Evolutionary conservation across 75 land plant species (phyloP), one percentile per base, ranked within the genome.

Genomic region (Sequoiadendron giganteum): DNA sequence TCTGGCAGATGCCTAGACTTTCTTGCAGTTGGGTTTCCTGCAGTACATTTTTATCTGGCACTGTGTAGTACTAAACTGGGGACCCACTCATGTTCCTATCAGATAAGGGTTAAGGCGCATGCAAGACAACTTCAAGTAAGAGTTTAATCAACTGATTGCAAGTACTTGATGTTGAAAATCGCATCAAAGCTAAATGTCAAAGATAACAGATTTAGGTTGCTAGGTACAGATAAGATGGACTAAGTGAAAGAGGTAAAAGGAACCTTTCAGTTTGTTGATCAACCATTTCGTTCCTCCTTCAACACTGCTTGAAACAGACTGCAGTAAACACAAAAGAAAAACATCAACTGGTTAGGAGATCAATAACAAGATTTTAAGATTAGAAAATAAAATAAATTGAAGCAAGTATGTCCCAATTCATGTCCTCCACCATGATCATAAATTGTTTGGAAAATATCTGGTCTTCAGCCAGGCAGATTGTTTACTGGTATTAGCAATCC

Each of bases 241-340:
- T 82, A 82, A 43, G 52, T n/a, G 52, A 75, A 32, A 55, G 42
- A 72, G 21, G 19, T 68, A 18, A 88, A 55, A 85, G 65, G 58
- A 90, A 95, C 96, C 96, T 95, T 95, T 95, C 13, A 95, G 32
- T 83, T 95, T 95, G 80, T 93, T 93, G 79, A 93, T 91, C 87
- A 95, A 32, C 96, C 95, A 93, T 88, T 91, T 93, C 18, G 94
- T 81, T 88, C 94, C 96, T 48, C 92, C 93, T 92, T 92, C 93
- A 87, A 95, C 91, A 87, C 92, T 90, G 89, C 45, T 90, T 78
- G 91, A 89, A 77, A 93, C 70, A 49, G 93, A 91, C 96, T 95
- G 81, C 49, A 82, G 48, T 2, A n/a, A 82, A 47, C 47, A 82
- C 43, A 43, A 43, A 42, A 82, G 14, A 81, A 81, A 45, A 39